Evolutionary conservation across 2,329 filamentous ascomycete species (phyloP), one percentile per base, ranked within the genome.

Genomic region (Arachnopeziza araneosa): DNA sequence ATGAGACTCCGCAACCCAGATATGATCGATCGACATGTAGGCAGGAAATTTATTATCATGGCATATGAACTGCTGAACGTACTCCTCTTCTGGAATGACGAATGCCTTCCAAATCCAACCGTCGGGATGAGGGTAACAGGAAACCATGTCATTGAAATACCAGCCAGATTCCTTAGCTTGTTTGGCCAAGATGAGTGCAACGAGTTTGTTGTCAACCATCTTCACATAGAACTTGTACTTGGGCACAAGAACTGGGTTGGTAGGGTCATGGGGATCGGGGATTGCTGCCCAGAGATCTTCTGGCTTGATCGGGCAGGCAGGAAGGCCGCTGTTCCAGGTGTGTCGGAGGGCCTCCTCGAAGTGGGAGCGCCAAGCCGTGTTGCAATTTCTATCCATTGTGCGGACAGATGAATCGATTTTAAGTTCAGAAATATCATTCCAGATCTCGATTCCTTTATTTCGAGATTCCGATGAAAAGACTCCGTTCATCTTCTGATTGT

Each of bases 1-100:
- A 60, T 82, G 80, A 1, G 78, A 76, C 6, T 76, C 78, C 5
- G 81, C 83, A 0, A 83, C 85, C 86, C 86, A 89, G 64, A 89
- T 84, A 30, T 85, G 79, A 24, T 85, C 86, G 26, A 88, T 79
- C 21, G 84, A 84, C 57, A 87, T 76, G 21, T 81, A 75, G 2
- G 80, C 83, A 1, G 26, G 26, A 77, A 73, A 30, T 9, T 30
- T 30, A 5, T 30, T 9, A 30, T 30, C 26, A 30, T 30, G 26
- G 26, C 26, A 30, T 30, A 30, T 30, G 26, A 30, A 30, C 26
- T 30, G 26, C 26, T 30, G 26, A 30, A 30, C 26, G 9, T 30
- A 30, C 26, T 5, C 26, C 5, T 30, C 9, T 9, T 30, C 26
- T 30, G 26, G 26, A 30, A 30, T 9, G 9, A 30, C 26, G 5